Conservation (phyloP, 495 filamentous ascomycete genomes). For the Penicillium angulare region DNA sequence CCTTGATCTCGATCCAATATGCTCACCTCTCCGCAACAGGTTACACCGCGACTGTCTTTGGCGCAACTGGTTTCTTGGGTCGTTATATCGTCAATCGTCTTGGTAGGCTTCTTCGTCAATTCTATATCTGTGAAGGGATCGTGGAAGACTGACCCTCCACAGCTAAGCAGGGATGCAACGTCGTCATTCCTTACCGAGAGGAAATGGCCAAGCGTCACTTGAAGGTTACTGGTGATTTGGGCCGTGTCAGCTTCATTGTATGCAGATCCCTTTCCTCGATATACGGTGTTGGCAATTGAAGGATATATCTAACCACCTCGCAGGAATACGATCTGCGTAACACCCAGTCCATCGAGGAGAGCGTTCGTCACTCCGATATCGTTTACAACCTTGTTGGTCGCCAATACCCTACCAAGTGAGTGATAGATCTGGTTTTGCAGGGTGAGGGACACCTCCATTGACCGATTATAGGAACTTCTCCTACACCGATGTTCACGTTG, state of each 20-base stretch:
- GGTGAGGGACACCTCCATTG: conserved; percentile 23
- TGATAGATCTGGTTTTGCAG: conserved; percentile 7
- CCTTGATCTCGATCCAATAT: conserved; percentile 13
- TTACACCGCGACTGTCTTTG: conserved; percentile 96
- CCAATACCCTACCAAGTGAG: conserved; percentile 93
- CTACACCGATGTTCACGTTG: conserved; percentile 88
- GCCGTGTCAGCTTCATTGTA: conserved; percentile 82
- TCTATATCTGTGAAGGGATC: conserved; percentile 11
- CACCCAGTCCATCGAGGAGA: conserved; percentile 93
- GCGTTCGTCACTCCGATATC: conserved; percentile 92
- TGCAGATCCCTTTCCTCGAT: not conserved
- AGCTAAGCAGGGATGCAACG: conserved; percentile 90
- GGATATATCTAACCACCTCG: conserved; percentile 12
- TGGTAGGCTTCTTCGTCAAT: conserved; percentile 71
- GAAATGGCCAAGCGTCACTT: conserved; percentile 97
- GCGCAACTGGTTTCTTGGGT: conserved; percentile 92
- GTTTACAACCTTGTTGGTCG: conserved; percentile 96
- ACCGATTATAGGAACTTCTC: conserved; percentile 75
- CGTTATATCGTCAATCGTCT: conserved; percentile 97
- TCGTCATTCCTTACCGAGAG: conserved; percentile 91
- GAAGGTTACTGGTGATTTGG: conserved; percentile 92
- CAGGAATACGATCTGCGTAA: conserved; percentile 96
- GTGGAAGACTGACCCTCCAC: conserved; percentile 32
- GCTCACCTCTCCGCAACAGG: conserved; percentile 52
- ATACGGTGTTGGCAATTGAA: not conserved